Conservation (phyloP, 345 rosid species). For the Aquilaria sinensis region DNA sequence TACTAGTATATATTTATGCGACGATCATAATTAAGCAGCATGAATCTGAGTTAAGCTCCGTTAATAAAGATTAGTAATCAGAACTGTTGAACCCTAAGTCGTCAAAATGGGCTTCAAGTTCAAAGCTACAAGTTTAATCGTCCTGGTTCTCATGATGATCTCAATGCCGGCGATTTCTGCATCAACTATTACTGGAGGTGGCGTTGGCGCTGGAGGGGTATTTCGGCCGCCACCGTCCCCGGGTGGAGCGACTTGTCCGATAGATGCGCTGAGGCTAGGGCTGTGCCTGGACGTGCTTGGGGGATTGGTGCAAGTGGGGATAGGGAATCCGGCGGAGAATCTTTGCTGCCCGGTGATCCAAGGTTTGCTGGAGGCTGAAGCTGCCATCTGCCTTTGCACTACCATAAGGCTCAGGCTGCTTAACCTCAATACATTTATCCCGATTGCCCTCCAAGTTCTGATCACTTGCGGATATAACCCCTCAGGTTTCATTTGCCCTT, state of each 20-base stretch:
- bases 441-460: conserved; percentile 64
- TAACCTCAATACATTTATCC: conserved; percentile 44
- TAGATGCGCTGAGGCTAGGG: conserved; percentile 50
- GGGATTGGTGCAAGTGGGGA: conserved; percentile 56
- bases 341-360: conserved; percentile 52
- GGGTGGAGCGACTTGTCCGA: conserved; percentile 39
- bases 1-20: too few species aligned
- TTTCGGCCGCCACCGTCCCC: conserved; percentile 22
- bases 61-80: conserved; percentile 9
- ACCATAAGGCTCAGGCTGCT: conserved; percentile 57
- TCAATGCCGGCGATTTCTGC: conserved; percentile 55
- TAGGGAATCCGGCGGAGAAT: conserved; percentile 55
- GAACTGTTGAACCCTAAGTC: conserved; percentile 18
- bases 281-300: conserved; percentile 53
- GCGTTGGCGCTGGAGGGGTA: conserved; percentile 26
- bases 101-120: conserved; percentile 30
- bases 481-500: conserved; percentile 48
- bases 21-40: background rate
- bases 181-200: conserved; percentile 27
- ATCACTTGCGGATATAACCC: conserved; percentile 59
- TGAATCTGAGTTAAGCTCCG: conserved; percentile 7
- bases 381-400: conserved; percentile 63
- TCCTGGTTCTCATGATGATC: conserved; percentile 38
- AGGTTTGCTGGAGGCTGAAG: conserved; percentile 55
- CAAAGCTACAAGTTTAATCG: conserved; percentile 37